Conservation (phyloP, 2,329 filamentous ascomycete species). For the Aureobasidium sp. region DNA sequence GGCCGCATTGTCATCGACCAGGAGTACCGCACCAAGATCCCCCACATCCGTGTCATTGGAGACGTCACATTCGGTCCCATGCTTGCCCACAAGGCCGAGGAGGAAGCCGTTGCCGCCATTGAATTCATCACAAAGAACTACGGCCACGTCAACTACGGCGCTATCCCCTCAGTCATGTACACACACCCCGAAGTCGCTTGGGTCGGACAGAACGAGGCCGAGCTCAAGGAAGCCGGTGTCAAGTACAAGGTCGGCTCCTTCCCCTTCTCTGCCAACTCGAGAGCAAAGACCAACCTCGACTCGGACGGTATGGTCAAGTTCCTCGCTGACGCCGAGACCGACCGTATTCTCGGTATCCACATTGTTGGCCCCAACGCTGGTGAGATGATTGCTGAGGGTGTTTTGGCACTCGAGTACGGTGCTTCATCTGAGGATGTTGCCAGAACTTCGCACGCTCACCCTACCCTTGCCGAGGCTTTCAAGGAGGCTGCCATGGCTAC, state of each 20-base stretch:
- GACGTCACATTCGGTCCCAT: constrained; percentile 97
- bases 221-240: constrained; percentile 81
- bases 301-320: constrained; percentile 97
- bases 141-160: constrained; percentile 97
- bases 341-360: constrained; percentile 90
- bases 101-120: constrained; percentile 88
- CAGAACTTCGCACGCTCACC: constrained; percentile 93
- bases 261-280: constrained; percentile 96
- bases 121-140: constrained; percentile 98
- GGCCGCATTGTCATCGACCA: constrained; percentile 96
- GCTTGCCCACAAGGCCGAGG: constrained; percentile 98
- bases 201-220: constrained; percentile 96
- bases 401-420: constrained; percentile 91
- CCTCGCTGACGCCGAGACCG: constrained; percentile 90
- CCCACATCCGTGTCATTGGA: constrained; percentile 94
- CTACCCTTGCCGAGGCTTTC: constrained; percentile 92
- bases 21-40: constrained; percentile 95
- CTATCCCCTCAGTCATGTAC: constrained; percentile 99
- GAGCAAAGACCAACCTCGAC: constrained; percentile 97
- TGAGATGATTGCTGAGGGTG: constrained; percentile 98
- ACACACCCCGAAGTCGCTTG: constrained; percentile 97
- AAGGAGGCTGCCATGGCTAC: constrained; percentile 99
- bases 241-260: constrained; percentile 92
- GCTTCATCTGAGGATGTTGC: constrained; percentile 92
- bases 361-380: constrained; percentile 94